Percentiles rank a stretch among this genome's conserved stretches.
Evolutionary conservation across 768 basidiomycete species (phyloP).

Genomic region (Boletus tomentosulus): DNA sequence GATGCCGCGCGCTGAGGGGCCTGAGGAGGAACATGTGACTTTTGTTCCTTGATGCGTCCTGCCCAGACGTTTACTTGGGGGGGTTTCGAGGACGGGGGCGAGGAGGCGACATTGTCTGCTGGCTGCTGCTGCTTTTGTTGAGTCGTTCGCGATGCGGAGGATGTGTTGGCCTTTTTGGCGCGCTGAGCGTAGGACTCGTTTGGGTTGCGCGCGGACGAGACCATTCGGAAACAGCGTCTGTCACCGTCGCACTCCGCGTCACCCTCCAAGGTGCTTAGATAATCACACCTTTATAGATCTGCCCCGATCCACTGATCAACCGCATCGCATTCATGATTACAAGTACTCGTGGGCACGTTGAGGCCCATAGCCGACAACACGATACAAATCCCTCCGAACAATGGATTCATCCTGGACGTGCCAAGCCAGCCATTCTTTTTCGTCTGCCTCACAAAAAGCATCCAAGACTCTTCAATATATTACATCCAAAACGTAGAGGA

Average conservation of each 20-base stretch:
- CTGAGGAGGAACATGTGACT: slow-evolving; percentile 10
- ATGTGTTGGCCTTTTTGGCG: slow-evolving; percentile 40
- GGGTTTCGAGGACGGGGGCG: slow-evolving; percentile 8
- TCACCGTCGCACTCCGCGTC: slow-evolving; percentile 22
- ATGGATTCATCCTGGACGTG: slow-evolving; percentile 6
- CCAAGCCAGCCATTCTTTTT: slow-evolving; percentile 3
- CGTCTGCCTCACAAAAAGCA: slow-evolving; percentile 23
- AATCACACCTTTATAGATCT: slow-evolving; percentile 15
- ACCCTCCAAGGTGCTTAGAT: slow-evolving; percentile 14
- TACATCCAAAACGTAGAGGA: slow-evolving; percentile 44
- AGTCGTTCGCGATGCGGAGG: neutral
- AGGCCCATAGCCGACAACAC: slow-evolving; percentile 24
- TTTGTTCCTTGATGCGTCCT: slow-evolving; percentile 39
- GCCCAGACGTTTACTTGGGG: slow-evolving; percentile 40
- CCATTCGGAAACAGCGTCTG: slow-evolving; percentile 27
- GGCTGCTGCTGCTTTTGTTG: slow-evolving; percentile 3
- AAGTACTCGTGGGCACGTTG: slow-evolving; percentile 31
- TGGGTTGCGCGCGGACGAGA: slow-evolving; percentile 34
- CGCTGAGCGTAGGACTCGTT: slow-evolving; percentile 57
- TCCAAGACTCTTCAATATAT: slow-evolving; percentile 49
- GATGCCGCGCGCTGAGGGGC: slow-evolving; percentile 13
- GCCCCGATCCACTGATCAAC: slow-evolving; percentile 5
- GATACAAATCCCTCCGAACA: neutral
- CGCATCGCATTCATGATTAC: slow-evolving; percentile 4
- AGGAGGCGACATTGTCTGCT: neutral